Evolutionary conservation across 176 grass and related monocot species (phyloP).

Genomic region (Urochloa ruziziensis): DNA sequence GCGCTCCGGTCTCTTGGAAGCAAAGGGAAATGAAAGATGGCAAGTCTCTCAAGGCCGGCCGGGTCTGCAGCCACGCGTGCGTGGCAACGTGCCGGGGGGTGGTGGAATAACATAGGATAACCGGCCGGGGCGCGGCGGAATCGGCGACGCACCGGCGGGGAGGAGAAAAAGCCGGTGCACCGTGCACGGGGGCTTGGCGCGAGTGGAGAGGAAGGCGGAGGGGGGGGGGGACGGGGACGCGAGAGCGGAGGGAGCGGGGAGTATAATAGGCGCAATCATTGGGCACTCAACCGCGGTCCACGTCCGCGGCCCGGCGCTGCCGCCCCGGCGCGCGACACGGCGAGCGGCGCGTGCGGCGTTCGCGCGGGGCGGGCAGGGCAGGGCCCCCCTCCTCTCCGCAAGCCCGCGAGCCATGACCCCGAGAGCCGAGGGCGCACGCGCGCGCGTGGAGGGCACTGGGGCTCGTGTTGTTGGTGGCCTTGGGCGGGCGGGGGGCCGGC

Average conservation of each 20-base stretch:
- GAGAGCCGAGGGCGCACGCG: background rate
- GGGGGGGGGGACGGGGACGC: background rate
- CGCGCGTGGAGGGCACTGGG: background rate
- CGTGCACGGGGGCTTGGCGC: too few species aligned
- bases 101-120: background rate
- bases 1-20: constrained; percentile 14
- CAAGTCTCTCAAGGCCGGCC: background rate
- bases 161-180: background rate
- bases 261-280: constrained; percentile 43
- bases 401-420: background rate
- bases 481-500: background rate
- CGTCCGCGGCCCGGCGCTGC: constrained; percentile 15
- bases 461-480: background rate
- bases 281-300: constrained; percentile 35
- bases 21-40: background rate
- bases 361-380: background rate
- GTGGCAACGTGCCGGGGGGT: background rate
- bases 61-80: background rate
- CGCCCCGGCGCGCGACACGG: constrained; percentile 23
- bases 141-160: background rate
- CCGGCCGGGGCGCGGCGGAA: background rate
- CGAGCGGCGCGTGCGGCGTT: constrained; percentile 31
- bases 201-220: background rate
- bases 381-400: background rate
- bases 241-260: background rate